Percentiles rank a stretch among this genome's conserved stretches.
Evolutionary conservation across 176 grass and related monocot species (phyloP).

Genomic region (Carex kokanica): DNA sequence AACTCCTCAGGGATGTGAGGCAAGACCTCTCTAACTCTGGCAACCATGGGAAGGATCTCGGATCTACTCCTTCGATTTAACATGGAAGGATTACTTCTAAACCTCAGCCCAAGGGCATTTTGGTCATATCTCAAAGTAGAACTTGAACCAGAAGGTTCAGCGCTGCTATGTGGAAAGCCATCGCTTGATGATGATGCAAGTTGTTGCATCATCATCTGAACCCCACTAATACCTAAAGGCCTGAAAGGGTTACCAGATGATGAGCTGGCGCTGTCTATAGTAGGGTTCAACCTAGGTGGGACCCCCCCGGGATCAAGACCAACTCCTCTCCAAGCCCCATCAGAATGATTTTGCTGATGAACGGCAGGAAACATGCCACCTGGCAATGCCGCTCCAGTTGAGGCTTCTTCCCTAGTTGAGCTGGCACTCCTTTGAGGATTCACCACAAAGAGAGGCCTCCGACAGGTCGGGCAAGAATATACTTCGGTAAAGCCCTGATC

Average conservation of each 20-base stretch:
- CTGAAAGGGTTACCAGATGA: constrained; percentile 61
- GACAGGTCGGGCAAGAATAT: constrained; percentile 96
- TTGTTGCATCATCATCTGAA: constrained; percentile 99
- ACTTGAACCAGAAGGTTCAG: constrained; percentile 42
- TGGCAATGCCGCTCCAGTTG: constrained; percentile 62
- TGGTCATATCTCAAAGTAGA: constrained; percentile 47
- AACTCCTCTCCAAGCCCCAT: constrained; percentile 77
- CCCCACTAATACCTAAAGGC: constrained; percentile 62
- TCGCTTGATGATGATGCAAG: constrained; percentile 74
- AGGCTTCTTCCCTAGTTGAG: constrained; percentile 64
- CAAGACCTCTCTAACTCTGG: constrained; percentile 92
- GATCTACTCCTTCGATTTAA: constrained; percentile 47
- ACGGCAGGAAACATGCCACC: constrained; percentile 48
- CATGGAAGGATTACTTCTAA: constrained; percentile 28
- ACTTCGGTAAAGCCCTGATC: constrained; percentile 89
- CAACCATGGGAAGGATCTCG: constrained; percentile 64
- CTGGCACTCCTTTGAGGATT: constrained; percentile 42
- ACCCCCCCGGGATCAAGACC: constrained; percentile 73
- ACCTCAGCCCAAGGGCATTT: constrained; percentile 52
- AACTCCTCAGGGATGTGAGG: constrained; percentile 84
- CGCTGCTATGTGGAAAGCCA: constrained; percentile 57
- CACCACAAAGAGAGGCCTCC: constrained; percentile 71
- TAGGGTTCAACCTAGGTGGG: constrained; percentile 59
- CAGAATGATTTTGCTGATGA: constrained; percentile 60
- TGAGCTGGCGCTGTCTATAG: constrained; percentile 64